Percentiles rank a stretch among this genome's conserved stretches.
These are phyloP conservation scores for Podospora pseudopauciseta DNA, from an alignment of 495 filamentous ascomycete genomes.

Conservation along the genomic window DNA sequence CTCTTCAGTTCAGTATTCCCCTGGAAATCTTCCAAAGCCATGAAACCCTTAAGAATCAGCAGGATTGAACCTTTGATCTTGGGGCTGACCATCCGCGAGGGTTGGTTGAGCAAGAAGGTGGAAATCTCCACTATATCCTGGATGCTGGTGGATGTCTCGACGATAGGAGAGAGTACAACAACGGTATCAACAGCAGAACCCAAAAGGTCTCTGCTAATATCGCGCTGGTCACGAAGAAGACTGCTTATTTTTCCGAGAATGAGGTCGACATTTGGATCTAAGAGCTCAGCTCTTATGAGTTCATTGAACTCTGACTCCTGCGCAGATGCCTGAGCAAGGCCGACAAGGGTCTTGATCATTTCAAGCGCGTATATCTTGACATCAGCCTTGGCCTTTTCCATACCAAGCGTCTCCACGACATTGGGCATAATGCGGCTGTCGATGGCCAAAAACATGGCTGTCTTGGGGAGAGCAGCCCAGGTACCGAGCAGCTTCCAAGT, in stretches of 20 bases:
- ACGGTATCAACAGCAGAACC: slow-evolving; percentile 74
- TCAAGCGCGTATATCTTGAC: slow-evolving; percentile 80
- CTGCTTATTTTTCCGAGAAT: slow-evolving; percentile 63
- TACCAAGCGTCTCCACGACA: slow-evolving; percentile 65
- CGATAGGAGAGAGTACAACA: slow-evolving; percentile 68
- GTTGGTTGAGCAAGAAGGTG: slow-evolving; percentile 78
- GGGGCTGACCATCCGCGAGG: slow-evolving; percentile 71
- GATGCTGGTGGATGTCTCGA: slow-evolving; percentile 65
- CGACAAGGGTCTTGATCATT: slow-evolving; percentile 64
- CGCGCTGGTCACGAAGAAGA: slow-evolving; percentile 55
- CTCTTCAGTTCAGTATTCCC: slow-evolving; percentile 55
- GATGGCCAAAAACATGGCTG: slow-evolving; percentile 63
- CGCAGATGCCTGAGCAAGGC: slow-evolving; percentile 50
- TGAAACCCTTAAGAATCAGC: slow-evolving; percentile 62
- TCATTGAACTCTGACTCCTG: slow-evolving; percentile 53
- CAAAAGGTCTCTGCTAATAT: slow-evolving; percentile 64
- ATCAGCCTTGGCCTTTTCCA: slow-evolving; percentile 77
- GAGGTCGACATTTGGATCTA: slow-evolving; percentile 65
- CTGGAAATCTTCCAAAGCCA: slow-evolving; percentile 68
- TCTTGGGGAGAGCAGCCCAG: slow-evolving; percentile 67
- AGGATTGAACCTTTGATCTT: slow-evolving; percentile 79
- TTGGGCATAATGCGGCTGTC: slow-evolving; percentile 62
- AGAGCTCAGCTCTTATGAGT: slow-evolving; percentile 57
- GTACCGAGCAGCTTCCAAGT: slow-evolving; percentile 74
- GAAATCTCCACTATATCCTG: slow-evolving; percentile 70